Evolutionary conservation across 495 filamentous ascomycete genomes (phyloP), one percentile per base, ranked within the genome.

Genomic region (Acidomyces sp.): DNA sequence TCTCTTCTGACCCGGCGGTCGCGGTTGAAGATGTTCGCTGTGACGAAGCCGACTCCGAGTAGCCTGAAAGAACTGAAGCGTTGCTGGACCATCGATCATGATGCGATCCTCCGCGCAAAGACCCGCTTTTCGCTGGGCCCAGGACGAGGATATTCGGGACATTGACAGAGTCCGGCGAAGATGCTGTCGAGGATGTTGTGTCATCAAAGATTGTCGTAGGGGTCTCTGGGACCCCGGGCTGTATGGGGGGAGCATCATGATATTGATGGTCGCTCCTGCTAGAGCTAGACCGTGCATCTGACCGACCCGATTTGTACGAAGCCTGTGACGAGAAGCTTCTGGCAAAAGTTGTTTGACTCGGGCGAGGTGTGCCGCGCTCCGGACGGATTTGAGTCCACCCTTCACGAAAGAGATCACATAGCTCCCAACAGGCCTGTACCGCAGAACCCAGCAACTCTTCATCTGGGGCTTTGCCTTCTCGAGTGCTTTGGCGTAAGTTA

Each of bases 121-220:
- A 35, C 38, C 26, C 32, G 17, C 47, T 46, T 57, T 50, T 45
- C 6, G 28, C 35, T 20, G 85, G 79, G 1, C 85, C 85, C 3
- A 93, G 71, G 1, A 94, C 77, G 22, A 93, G 59, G 29, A 94
- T 90, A 51, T 92, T 88, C 6, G 85, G 86, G 22, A 82, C 67
- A 37, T 69, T 68, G 1, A 73, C 74, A 11, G 72, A 79, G 37
- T 82, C 75, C 39, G 86, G 79, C 0, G 85, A 83, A 6, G 82
- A 87, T 11, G 82, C 68, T 3, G 79, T 80, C 0, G 76, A 82
- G 53, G 77, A 9, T 18, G 31, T 80, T 0, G 75, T 80, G 54
- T 94, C 86, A 56, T 94, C 86, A 55, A 94, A 93, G 47, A 93
- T 82, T 7, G 86, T 94, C 1, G 84, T 86, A 0, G 86, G 86